These are phyloP conservation scores for Herpetomonas samuelpessoai DNA, from an alignment of 208 protist species.

Conservation along the genomic window DNA sequence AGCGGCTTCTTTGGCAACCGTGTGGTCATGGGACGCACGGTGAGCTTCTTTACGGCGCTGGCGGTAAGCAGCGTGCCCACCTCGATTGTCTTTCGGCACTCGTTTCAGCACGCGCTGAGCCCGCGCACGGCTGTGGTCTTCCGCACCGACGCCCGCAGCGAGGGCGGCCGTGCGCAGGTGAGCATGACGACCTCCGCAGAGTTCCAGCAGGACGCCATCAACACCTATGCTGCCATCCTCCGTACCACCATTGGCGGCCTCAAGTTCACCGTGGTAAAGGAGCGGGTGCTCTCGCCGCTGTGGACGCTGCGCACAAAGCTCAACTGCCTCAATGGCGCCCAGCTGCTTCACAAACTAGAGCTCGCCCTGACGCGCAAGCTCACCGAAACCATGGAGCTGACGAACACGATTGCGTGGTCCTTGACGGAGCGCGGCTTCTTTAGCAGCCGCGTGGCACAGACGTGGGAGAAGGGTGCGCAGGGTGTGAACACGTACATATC, in stretches of 20 bases:
- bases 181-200: conserved; percentile 26
- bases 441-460: conserved; percentile 23
- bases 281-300: conserved; percentile 44
- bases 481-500: conserved; percentile 42
- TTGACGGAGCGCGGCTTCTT: conserved; percentile 59
- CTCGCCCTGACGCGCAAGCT: conserved; percentile 58
- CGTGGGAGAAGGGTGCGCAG: conserved; percentile 24
- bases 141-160: conserved; percentile 30
- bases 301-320: conserved; percentile 62
- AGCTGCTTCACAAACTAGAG: conserved; percentile 59
- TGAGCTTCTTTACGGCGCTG: conserved; percentile 16
- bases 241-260: conserved; percentile 33
- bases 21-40: not conserved
- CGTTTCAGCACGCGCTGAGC: conserved; percentile 54
- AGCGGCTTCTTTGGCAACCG: not conserved
- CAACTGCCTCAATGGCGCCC: conserved; percentile 27
- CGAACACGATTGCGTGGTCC: conserved; percentile 63
- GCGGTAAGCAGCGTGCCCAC: conserved; percentile 38
- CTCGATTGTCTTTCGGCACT: conserved; percentile 40
- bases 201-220: conserved; percentile 37
- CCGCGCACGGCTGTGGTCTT: conserved; percentile 33
- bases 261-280: conserved; percentile 32
- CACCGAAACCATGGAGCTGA: conserved; percentile 39
- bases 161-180: conserved; percentile 14
- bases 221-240: conserved; percentile 34